Percentiles rank a stretch among this genome's conserved stretches.
phyloP scores from a whole-genome alignment of 106 monocot genomes.

The Dendrobium huoshanense region DNA sequence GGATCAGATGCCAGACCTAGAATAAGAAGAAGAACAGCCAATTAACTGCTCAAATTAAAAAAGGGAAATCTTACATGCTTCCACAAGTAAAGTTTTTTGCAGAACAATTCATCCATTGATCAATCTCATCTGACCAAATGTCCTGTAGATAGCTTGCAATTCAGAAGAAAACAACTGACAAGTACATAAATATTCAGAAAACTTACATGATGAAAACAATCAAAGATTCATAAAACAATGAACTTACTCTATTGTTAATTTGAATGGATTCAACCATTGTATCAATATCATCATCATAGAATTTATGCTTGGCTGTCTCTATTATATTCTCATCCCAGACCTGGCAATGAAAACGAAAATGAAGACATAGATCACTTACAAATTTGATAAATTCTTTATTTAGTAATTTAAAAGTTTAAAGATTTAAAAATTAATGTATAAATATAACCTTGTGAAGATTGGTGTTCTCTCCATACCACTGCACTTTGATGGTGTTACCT shows the following conservation, averaged over 20 bases:
- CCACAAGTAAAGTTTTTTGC: slow-evolving; percentile 27
- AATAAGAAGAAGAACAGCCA: no score
- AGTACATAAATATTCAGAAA: neutral
- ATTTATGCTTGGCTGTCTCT: slow-evolving; percentile 56
- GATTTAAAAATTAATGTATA: neutral
- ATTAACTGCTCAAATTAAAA: no score
- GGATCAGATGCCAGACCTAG: no score
- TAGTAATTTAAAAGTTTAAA: neutral
- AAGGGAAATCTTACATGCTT: slow-evolving; percentile 26
- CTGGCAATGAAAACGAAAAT: slow-evolving; percentile 13
- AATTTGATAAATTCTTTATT: neutral
- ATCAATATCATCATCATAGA: slow-evolving; percentile 29
- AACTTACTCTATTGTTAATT: slow-evolving; percentile 44
- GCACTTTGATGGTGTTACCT: slow-evolving; percentile 68
- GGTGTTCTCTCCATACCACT: slow-evolving; percentile 75
- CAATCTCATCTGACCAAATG: slow-evolving; percentile 31
- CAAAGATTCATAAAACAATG: neutral
- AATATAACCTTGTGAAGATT: slow-evolving; percentile 73
- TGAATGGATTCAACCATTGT: slow-evolving; percentile 53
- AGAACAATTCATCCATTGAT: slow-evolving; percentile 46
- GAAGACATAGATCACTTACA: neutral
- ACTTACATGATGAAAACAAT: neutral
- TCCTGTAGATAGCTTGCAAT: slow-evolving; percentile 17
- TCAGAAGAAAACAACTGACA: neutral
- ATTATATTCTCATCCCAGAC: slow-evolving; percentile 66